A percentile compares a stretch with the other conserved stretches of the same genome.
Evolutionary conservation across 192 early-diverging fungal genomes (phyloP).

Genomic region (Cladochytrium replicatum): DNA sequence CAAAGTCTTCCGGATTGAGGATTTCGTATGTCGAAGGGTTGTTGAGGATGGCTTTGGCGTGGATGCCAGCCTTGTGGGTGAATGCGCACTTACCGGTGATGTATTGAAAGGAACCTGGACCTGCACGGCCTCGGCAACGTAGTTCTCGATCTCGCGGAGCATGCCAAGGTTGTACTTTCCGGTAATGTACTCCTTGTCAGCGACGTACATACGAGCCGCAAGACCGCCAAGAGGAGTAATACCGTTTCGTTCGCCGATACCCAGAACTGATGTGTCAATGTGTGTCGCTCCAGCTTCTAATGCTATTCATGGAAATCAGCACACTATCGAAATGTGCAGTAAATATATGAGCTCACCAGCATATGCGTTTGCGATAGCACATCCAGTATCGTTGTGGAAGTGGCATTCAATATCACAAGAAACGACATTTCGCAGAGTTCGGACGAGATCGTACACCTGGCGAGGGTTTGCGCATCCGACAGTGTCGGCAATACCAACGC

Average conservation of each 20-base stretch:
- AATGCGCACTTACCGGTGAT: conserved; percentile 98
- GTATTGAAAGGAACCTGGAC: conserved; percentile 98
- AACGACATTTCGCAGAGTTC: conserved; percentile 87
- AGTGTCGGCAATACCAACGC: conserved; percentile 98
- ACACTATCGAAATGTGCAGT: too few species aligned
- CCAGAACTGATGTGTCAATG: conserved; percentile 94
- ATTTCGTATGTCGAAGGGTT: conserved; percentile 98
- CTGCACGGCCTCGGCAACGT: conserved; percentile 89
- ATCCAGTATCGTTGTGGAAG: conserved; percentile 99
- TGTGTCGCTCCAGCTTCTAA: conserved; percentile 96
- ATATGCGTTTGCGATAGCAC: conserved; percentile 96
- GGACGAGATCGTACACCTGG: conserved; percentile 95
- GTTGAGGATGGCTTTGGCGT: conserved; percentile 99
- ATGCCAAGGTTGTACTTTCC: conserved; percentile 87
- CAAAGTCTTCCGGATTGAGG: conserved; percentile 95
- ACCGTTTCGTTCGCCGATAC: conserved; percentile 98
- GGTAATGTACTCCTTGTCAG: conserved; percentile 84
- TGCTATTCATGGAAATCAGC: conserved; percentile 33
- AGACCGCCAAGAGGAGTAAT: conserved; percentile 93
- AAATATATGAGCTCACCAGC: conserved; percentile 50
- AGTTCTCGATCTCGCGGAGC: conserved; percentile 92
- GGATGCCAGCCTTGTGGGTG: conserved; percentile 99
- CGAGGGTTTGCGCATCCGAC: conserved; percentile 97
- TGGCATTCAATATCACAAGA: conserved; percentile 98
- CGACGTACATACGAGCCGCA: conserved; percentile 91